phyloP scores from a whole-genome alignment of 257 asterid genomes.

The Capsicum rhomboideum region DNA sequence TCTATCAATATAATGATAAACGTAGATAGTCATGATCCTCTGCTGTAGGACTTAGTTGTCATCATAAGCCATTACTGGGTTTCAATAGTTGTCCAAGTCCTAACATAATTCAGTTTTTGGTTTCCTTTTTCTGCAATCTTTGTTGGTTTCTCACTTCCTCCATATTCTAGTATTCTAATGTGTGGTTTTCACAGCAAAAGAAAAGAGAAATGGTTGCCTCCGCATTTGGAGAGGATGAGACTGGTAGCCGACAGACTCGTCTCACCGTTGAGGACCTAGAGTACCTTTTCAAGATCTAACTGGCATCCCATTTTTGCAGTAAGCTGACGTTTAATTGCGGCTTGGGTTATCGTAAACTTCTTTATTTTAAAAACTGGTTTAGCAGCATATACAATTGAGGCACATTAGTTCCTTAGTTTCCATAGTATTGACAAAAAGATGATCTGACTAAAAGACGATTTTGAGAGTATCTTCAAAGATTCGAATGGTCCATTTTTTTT shows the following conservation, averaged over 20 bases:
- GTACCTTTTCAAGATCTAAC: slow-evolving; percentile 51
- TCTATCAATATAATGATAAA: neutral
- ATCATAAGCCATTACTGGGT: neutral
- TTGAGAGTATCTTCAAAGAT: neutral
- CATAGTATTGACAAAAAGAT: neutral
- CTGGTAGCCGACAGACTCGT: slow-evolving; percentile 63
- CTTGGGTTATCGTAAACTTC: neutral
- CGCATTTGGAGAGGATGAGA: slow-evolving; percentile 91
- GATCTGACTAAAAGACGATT: neutral
- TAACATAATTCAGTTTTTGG: neutral
- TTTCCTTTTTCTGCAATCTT: neutral
- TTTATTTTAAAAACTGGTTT: neutral
- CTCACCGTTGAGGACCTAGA: slow-evolving; percentile 83
- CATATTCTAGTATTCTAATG: neutral
- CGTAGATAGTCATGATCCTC: neutral
- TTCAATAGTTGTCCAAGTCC: neutral
- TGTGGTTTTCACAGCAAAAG: slow-evolving; percentile 47
- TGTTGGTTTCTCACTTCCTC: neutral
- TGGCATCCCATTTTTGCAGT: neutral
- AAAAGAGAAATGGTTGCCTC: slow-evolving; percentile 93
- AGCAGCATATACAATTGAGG: neutral
- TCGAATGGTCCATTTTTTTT: slow-evolving; percentile 1
- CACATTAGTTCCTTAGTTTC: neutral
- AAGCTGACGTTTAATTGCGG: neutral
- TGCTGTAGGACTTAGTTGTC: neutral